Conservation (phyloP, 345 rosid genomes). For the Microcos paniculata region DNA sequence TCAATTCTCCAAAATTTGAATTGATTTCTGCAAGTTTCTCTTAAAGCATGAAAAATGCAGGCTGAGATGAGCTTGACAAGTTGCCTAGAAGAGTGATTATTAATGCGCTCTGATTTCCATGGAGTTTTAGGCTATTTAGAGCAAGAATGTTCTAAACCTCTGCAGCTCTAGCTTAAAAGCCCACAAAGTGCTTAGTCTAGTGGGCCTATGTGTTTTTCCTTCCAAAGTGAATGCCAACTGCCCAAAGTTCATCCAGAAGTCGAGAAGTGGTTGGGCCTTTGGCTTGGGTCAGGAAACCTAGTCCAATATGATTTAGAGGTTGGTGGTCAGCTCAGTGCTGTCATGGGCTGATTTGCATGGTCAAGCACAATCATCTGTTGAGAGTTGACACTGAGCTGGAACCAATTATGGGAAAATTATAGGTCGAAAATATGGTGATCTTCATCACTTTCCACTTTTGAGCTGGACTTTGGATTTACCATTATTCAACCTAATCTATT, state of each 20-base stretch:
- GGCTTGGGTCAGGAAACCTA: not conserved
- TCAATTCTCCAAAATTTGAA: not conserved
- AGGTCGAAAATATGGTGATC: no score
- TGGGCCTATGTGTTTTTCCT: not conserved
- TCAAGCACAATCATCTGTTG: not conserved
- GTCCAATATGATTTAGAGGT: not conserved
- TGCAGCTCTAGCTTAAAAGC: not conserved
- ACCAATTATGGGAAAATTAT: no score
- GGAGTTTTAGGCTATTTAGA: no score
- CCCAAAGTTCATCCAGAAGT: not conserved
- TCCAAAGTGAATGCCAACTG: no score
- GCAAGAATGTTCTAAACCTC: conserved; percentile 5
- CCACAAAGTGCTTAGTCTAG: not conserved
- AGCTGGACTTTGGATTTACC: no score
- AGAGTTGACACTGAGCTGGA: no score
- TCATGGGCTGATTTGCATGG: not conserved
- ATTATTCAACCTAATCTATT: no score
- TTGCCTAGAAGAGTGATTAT: not conserved
- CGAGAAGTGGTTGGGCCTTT: not conserved
- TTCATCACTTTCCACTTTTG: no score
- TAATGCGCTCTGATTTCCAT: not conserved
- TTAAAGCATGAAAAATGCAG: no score
- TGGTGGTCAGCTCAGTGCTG: not conserved
- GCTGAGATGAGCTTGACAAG: not conserved
- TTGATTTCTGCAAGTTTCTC: not conserved